Percentiles rank a stretch among this genome's conserved stretches.
Conservation (phyloP, 2,329 filamentous ascomycete species). For the Penicillium italicum region DNA sequence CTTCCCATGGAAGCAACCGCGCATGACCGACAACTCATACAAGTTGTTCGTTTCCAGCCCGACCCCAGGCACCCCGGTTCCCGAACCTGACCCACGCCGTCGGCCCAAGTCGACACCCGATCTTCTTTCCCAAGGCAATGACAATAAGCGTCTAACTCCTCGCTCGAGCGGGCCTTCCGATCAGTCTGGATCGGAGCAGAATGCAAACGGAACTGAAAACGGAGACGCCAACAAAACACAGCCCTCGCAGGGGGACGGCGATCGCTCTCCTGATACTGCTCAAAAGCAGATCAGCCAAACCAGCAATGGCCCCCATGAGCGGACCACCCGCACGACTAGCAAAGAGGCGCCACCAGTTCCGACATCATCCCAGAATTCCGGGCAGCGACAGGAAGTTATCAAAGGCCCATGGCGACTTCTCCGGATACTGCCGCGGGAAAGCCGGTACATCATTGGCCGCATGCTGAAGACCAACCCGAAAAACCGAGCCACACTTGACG, state of each 20-base stretch:
- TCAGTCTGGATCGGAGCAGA: constrained; percentile 21
- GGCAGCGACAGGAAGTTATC: constrained; percentile 65
- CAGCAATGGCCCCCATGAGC: constrained; percentile 20
- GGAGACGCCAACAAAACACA: constrained; percentile 12
- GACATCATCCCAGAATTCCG: constrained; percentile 22
- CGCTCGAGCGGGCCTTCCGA: constrained; percentile 15
- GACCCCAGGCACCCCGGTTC: constrained; percentile 60
- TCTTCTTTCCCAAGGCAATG: constrained; percentile 27
- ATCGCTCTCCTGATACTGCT: constrained; percentile 23
- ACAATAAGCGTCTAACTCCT: constrained; percentile 25
- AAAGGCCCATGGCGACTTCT: constrained; percentile 90
- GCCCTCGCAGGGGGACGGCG: constrained; percentile 26
- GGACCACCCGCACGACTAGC: constrained; percentile 36
- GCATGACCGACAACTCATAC: constrained; percentile 88
- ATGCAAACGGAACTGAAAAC: constrained; percentile 11
- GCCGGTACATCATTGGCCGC: constrained; percentile 78
- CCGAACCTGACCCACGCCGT: constrained; percentile 39
- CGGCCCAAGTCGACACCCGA: constrained; percentile 38
- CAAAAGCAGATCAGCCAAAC: constrained; percentile 26
- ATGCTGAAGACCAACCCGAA: constrained; percentile 90
- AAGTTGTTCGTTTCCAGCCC: constrained; percentile 86
- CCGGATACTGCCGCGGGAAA: constrained; percentile 82
- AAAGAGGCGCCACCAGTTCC: constrained; percentile 40
- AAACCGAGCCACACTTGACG: constrained; percentile 76
- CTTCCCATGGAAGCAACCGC: constrained; percentile 96